A percentile compares a stretch with the other conserved stretches of the same genome.
Evolutionary conservation across 2,329 filamentous ascomycete genomes (phyloP).

Genomic region (Harringtonia aguacate): DNA sequence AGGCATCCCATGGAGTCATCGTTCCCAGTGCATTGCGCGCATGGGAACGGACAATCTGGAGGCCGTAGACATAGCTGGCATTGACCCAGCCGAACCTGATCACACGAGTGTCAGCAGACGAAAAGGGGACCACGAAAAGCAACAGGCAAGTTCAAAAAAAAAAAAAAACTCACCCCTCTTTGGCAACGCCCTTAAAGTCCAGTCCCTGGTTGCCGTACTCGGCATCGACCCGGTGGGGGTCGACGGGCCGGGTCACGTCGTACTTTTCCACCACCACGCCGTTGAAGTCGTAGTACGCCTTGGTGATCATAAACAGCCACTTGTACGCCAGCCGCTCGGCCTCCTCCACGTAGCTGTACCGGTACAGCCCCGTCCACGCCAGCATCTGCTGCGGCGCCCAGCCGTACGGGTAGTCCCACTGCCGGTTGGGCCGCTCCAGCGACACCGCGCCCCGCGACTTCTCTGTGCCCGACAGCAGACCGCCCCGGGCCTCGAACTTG

Average conservation of each 20-base stretch:
- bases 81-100: constrained; percentile 96
- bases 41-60: constrained; percentile 80
- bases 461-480: constrained; percentile 80
- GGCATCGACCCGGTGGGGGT: constrained; percentile 88
- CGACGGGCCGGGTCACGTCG: constrained; percentile 81
- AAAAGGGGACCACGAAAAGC: neutral
- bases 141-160: neutral
- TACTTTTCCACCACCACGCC: constrained; percentile 98
- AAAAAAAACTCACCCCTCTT: constrained; percentile 68
- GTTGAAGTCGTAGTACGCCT: constrained; percentile 97
- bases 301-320: constrained; percentile 97
- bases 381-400: constrained; percentile 99
- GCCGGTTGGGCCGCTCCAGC: constrained; percentile 78
- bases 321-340: constrained; percentile 86
- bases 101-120: constrained; percentile 16
- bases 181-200: constrained; percentile 91
- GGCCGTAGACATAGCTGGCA: constrained; percentile 88
- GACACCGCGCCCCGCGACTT: constrained; percentile 74
- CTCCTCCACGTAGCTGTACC: constrained; percentile 86
- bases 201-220: constrained; percentile 96
- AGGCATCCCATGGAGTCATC: constrained; percentile 76
- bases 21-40: constrained; percentile 83
- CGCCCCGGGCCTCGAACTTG: constrained; percentile 78
- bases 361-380: constrained; percentile 84
- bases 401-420: constrained; percentile 97